Evolutionary conservation across 768 basidiomycete genomes (phyloP).

Genomic region (Tylopilus sp.): DNA sequence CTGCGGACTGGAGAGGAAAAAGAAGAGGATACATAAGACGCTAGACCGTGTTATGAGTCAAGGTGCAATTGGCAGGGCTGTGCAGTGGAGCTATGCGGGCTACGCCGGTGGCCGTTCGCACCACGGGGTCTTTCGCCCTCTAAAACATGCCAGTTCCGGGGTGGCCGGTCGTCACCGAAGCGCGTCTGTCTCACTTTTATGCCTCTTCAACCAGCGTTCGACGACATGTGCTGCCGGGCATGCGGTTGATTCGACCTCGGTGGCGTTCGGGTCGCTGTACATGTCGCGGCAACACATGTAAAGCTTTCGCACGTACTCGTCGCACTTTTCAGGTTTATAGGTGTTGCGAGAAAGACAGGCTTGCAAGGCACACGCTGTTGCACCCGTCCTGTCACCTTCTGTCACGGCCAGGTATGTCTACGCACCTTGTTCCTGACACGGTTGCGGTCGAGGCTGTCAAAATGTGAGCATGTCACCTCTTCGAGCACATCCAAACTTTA

Average conservation of each 20-base stretch:
- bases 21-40: no score
- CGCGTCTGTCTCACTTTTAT: background rate
- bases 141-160: no score
- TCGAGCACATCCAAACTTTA: background rate
- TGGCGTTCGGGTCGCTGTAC: conserved; percentile 39
- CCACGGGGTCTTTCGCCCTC: conserved; percentile 5
- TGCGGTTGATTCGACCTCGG: conserved; percentile 49
- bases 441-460: conserved; percentile 1
- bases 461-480: background rate
- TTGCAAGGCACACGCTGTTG: conserved; percentile 60
- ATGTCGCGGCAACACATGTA: conserved; percentile 62
- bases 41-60: no score
- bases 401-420: background rate
- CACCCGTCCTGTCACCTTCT: background rate
- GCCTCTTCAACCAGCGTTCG: conserved; percentile 52
- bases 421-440: conserved; percentile 26
- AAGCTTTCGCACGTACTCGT: conserved; percentile 46
- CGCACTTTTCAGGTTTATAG: conserved; percentile 62
- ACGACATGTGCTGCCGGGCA: conserved; percentile 57
- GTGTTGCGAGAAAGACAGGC: conserved; percentile 61
- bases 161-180: no score
- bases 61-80: background rate
- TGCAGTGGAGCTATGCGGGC: background rate
- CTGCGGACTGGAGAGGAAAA: background rate
- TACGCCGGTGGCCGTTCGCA: conserved; percentile 3